Conservation (phyloP, 805 yeast genomes). For the Wickerhamomyces hampshirensis region DNA sequence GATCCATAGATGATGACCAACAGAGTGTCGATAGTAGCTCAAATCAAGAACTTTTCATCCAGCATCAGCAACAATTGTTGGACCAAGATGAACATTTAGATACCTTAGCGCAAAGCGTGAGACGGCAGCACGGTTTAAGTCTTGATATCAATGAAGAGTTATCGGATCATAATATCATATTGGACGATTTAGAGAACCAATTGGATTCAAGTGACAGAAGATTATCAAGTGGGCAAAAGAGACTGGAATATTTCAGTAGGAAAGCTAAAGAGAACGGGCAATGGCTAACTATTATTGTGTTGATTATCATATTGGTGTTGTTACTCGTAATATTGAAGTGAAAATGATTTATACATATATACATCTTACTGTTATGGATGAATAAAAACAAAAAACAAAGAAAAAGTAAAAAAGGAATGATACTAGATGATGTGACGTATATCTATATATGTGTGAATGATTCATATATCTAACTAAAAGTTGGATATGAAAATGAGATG, state of each 20-base stretch:
- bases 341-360: background rate
- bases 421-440: too few species aligned
- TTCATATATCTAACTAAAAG: too few species aligned
- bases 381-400: conserved; percentile 1
- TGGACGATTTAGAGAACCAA: conserved; percentile 46
- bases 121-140: conserved; percentile 41
- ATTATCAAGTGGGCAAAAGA: conserved; percentile 35
- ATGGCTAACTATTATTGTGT: conserved; percentile 41
- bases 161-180: conserved; percentile 41
- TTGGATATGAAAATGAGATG: too few species aligned
- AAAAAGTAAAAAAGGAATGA: background rate
- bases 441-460: too few species aligned
- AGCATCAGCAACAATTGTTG: conserved; percentile 43
- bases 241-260: conserved; percentile 34
- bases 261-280: conserved; percentile 44
- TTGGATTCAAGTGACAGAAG: conserved; percentile 38
- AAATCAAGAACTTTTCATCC: conserved; percentile 33
- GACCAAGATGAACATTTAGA: conserved; percentile 43
- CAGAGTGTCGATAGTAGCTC: conserved; percentile 17
- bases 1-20: conserved; percentile 6
- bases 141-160: conserved; percentile 43
- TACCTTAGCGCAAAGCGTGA: conserved; percentile 37
- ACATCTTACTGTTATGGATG: background rate
- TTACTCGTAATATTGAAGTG: conserved; percentile 36
- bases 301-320: conserved; percentile 39